These are phyloP conservation scores for Suillus subaureus DNA, from an alignment of 768 basidiomycete genomes.

Conservation along the genomic window DNA sequence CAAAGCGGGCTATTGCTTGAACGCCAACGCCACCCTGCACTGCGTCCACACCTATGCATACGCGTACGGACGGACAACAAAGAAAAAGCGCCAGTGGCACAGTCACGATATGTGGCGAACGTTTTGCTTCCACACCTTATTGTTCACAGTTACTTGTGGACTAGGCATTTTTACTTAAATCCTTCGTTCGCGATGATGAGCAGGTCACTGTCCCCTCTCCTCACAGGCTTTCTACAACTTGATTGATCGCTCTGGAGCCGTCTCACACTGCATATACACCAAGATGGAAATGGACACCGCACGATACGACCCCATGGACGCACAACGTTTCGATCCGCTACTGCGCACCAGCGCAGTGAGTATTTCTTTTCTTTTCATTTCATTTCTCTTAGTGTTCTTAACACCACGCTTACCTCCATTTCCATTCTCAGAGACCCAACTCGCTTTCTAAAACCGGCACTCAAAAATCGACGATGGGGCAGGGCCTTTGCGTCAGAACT, in stretches of 20 bases:
- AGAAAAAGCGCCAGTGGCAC: neutral
- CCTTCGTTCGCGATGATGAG: neutral
- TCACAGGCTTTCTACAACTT: neutral
- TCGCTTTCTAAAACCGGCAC: constrained; percentile 15
- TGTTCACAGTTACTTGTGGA: neutral
- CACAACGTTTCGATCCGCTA: constrained; percentile 36
- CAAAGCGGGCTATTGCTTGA: constrained; percentile 6
- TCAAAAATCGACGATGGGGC: constrained; percentile 28
- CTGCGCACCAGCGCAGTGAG: constrained; percentile 21
- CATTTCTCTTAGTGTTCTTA: constrained; percentile 13
- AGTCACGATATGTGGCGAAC: neutral
- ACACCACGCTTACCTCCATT: constrained; percentile 23
- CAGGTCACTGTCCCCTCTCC: neutral
- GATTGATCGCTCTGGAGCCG: neutral
- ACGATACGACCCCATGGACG: constrained; percentile 33
- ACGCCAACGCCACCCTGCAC: constrained; percentile 5
- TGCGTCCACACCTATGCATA: neutral
- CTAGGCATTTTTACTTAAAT: neutral
- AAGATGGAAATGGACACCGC: constrained; percentile 9
- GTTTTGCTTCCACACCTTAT: neutral
- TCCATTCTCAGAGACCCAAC: constrained; percentile 22
- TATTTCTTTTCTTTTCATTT: constrained; percentile 15
- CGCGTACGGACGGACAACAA: neutral
- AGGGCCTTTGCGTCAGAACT: constrained; percentile 21
- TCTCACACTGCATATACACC: neutral